Percentiles rank a stretch among this genome's conserved stretches.
phyloP scores from a whole-genome alignment of 2,329 filamentous ascomycete species.

The Drechmeria coniospora region DNA sequence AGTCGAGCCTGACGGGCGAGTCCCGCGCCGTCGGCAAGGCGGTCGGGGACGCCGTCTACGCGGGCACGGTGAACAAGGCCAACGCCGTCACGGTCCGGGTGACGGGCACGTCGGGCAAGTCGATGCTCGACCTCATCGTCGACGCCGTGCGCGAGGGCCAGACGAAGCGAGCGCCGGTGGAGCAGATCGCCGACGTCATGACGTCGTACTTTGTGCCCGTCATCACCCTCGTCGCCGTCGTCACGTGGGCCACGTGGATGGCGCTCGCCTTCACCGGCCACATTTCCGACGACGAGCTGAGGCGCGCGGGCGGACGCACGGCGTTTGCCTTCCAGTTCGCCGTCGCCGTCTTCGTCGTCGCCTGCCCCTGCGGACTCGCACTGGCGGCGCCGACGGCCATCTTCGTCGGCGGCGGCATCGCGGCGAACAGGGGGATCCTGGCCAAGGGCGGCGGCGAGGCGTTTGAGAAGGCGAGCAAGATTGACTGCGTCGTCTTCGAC shows the following conservation, averaged over 20 bases:
- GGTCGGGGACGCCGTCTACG: conserved; percentile 48
- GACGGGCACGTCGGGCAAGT: conserved; percentile 49
- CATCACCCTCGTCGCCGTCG: conserved; percentile 51
- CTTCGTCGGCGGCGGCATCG: conserved; percentile 67
- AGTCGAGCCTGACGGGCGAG: conserved; percentile 78
- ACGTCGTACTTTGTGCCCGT: conserved; percentile 66
- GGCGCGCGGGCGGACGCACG: conserved; percentile 47
- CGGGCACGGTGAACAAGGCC: conserved; percentile 61
- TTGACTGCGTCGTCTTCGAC: conserved; percentile 73
- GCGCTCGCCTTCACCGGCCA: conserved; percentile 41
- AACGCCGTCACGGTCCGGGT: conserved; percentile 46
- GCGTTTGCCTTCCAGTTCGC: conserved; percentile 69
- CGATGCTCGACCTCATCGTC: conserved; percentile 70
- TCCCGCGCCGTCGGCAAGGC: conserved; percentile 50
- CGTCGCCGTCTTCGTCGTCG: conserved; percentile 75
- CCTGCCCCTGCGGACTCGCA: conserved; percentile 71
- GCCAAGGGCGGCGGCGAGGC: conserved; percentile 76
- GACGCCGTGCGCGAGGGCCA: conserved; percentile 64
- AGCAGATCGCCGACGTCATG: conserved; percentile 56
- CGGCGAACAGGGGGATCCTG: conserved; percentile 64
- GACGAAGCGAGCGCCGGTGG: conserved; percentile 58
- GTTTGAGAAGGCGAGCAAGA: conserved; percentile 66
- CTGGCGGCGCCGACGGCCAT: conserved; percentile 77
- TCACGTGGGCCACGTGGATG: conserved; percentile 61
- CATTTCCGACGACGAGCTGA: conserved; percentile 41